Percentiles rank a stretch among this genome's conserved stretches.
These are phyloP conservation scores for Babesia gibsoni DNA, from an alignment of 169 alveolate genomes.

Conservation along the genomic window DNA sequence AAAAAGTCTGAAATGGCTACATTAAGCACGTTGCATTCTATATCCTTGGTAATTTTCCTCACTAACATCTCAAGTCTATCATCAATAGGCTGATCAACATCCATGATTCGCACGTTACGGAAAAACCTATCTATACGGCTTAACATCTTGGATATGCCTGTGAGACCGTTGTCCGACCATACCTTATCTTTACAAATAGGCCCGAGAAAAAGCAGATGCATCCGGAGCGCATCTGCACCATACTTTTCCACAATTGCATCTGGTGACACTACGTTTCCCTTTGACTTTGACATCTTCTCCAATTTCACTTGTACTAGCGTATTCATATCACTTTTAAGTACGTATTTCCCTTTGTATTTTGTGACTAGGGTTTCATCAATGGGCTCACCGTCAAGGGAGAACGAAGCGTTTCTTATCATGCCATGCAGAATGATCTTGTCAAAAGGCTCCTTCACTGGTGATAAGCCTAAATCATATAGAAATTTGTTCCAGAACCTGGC, in stretches of 20 bases:
- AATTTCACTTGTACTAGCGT: slow-evolving; percentile 39
- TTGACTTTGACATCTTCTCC: slow-evolving; percentile 87
- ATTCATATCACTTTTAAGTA: slow-evolving; percentile 18
- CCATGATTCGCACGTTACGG: slow-evolving; percentile 7
- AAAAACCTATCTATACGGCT: slow-evolving; percentile 43
- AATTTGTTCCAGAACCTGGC: slow-evolving; percentile 90
- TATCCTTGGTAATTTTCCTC: slow-evolving; percentile 49
- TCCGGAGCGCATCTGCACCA: slow-evolving; percentile 85
- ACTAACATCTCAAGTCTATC: slow-evolving; percentile 32
- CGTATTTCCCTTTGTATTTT: slow-evolving; percentile 46
- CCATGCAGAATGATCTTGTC: slow-evolving; percentile 84
- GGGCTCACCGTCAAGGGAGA: slow-evolving; percentile 16
- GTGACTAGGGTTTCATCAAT: slow-evolving; percentile 14
- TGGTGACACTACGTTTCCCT: slow-evolving; percentile 81
- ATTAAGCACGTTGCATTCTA: slow-evolving; percentile 71
- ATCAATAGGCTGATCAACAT: not conserved
- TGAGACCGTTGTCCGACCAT: slow-evolving; percentile 71
- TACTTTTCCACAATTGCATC: slow-evolving; percentile 60
- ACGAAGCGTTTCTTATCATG: slow-evolving; percentile 71
- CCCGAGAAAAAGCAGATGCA: slow-evolving; percentile 83
- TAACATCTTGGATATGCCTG: slow-evolving; percentile 64
- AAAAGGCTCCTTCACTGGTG: slow-evolving; percentile 84
- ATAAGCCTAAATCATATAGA: slow-evolving; percentile 74
- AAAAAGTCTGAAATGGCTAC: slow-evolving; percentile 55
- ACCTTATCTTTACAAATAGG: slow-evolving; percentile 78